A percentile compares a stretch with the other conserved stretches of the same genome.
Evolutionary conservation across 495 filamentous ascomycete species (phyloP).

Genomic region (Bombardia bombarda): DNA sequence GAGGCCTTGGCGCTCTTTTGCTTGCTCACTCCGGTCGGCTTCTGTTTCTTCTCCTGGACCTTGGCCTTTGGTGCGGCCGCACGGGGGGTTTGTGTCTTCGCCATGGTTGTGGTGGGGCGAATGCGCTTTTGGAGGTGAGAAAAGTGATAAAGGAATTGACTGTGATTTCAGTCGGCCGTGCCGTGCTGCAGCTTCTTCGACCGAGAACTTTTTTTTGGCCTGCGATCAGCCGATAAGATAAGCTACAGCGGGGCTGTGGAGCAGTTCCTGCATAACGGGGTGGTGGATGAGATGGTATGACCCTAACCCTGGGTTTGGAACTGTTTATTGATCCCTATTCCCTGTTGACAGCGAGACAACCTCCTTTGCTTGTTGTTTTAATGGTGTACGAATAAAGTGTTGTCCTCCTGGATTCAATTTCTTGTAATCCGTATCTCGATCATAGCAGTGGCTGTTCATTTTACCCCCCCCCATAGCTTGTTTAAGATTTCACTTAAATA

Average conservation of each 20-base stretch:
- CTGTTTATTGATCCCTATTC: too few relatives aligned
- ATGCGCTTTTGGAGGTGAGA: neutral
- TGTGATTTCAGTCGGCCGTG: constrained; percentile 7
- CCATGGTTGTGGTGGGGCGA: constrained; percentile 18
- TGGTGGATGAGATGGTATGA: neutral
- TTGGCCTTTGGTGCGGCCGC: constrained; percentile 10
- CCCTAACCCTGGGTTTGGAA: constrained; percentile 15
- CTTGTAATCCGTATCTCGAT: too few relatives aligned
- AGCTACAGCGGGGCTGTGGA: constrained; percentile 7
- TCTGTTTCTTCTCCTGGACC: constrained; percentile 18
- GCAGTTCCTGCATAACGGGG: too few relatives aligned
- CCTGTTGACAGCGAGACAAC: too few relatives aligned
- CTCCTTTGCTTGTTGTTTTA: too few relatives aligned
- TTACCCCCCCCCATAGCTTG: too few relatives aligned
- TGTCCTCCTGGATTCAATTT: too few relatives aligned
- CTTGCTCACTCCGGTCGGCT: constrained; percentile 49
- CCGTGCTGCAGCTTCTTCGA: neutral
- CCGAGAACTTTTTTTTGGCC: constrained; percentile 22
- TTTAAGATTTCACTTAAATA: too few relatives aligned
- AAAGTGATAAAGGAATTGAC: constrained; percentile 3
- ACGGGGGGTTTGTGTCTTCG: constrained; percentile 12
- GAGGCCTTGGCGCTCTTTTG: constrained; percentile 35
- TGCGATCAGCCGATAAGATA: constrained; percentile 24
- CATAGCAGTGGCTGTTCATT: too few relatives aligned
- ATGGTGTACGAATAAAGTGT: too few relatives aligned